These are phyloP conservation scores for Pseudocercospora macadamiae DNA, from an alignment of 2,329 filamentous ascomycete species.

Conservation along the genomic window DNA sequence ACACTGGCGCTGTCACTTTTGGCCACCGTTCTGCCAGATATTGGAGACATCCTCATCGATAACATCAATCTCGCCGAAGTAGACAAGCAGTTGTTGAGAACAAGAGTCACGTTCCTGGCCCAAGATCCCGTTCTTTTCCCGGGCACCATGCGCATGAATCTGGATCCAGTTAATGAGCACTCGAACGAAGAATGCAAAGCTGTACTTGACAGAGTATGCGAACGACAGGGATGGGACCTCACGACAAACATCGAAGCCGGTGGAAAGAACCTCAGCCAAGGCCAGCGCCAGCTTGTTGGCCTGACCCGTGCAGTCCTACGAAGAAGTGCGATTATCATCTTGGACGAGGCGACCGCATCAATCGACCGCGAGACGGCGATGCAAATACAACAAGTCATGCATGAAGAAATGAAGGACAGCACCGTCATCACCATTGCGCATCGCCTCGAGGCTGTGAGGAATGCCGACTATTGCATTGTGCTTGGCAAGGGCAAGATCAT, in stretches of 20 bases:
- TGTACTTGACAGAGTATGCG: conserved; percentile 59
- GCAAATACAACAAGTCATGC: conserved; percentile 58
- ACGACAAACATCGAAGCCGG: conserved; percentile 61
- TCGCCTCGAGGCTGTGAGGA: conserved; percentile 63
- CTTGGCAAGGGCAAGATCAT: conserved; percentile 56
- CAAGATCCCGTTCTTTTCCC: conserved; percentile 70
- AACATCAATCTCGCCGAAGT: conserved; percentile 63
- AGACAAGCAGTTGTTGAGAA: conserved; percentile 61
- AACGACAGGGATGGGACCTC: conserved; percentile 59
- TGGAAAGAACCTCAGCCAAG: conserved; percentile 65
- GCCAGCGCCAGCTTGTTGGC: conserved; percentile 67
- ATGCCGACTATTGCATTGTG: conserved; percentile 60
- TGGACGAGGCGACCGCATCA: conserved; percentile 69
- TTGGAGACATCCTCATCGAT: conserved; percentile 63
- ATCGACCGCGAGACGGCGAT: conserved; percentile 65
- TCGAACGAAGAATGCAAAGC: conserved; percentile 57
- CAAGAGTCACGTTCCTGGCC: conserved; percentile 66
- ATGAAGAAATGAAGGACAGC: conserved; percentile 59
- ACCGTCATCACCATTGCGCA: conserved; percentile 70
- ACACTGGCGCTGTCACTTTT: conserved; percentile 69
- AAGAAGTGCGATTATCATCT: conserved; percentile 63
- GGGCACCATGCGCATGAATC: conserved; percentile 63
- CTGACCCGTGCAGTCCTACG: conserved; percentile 65
- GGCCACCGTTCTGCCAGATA: conserved; percentile 57
- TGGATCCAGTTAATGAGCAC: conserved; percentile 64